Evolutionary conservation across 257 asterid species (phyloP), one percentile per base, ranked within the genome.

Genomic region (Eucommia ulmoides): DNA sequence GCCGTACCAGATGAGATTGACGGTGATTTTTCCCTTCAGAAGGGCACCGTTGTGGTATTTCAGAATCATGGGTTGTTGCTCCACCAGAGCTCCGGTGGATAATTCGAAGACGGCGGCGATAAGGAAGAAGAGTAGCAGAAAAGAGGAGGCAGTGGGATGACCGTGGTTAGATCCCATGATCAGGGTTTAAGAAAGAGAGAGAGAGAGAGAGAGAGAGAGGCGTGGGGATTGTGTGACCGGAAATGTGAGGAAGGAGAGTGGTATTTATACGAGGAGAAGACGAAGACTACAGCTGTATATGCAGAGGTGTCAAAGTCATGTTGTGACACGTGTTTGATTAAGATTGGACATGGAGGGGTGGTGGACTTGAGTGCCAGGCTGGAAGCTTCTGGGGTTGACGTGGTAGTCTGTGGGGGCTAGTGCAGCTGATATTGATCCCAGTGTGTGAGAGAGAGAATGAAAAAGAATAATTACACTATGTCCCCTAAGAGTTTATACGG

Each of bases 1-100:
- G 0, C 91, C 91, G 65, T 80, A 80, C 91, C 91, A 80, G 33
- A 77, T 62, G 52, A 80, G 67, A 38, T 77, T 74, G 1, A 80
- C 72, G 56, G 75, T 72, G 33, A 80, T 65, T 33, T 74, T 53
- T 24, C 91, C 86, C 52, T 77, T 80, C 1, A 80, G 62, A 12
- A 80, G 48, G 25, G 59, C 67, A 11, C 91, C 91, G 60, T 74
- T 65, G 22, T 80, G 91, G 72, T 80, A 80, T 23, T 72, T 77
- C 22, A 80, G 26, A 10, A 74, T 60, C 22, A 72, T 65, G 22
- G 86, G 91, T 52, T 69, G 83, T 44, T 77, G 59, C 62, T 74
- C 35, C 33, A 80, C 86, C 0, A 80, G 41, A 19, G 61, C 79
- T 15, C 81, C 86, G 65, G 23, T 66, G 20, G 81, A 64, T 3